Base-by-base conservation (phyloP, 148 eudicot genomes). In the Cornus suecica region DNA sequence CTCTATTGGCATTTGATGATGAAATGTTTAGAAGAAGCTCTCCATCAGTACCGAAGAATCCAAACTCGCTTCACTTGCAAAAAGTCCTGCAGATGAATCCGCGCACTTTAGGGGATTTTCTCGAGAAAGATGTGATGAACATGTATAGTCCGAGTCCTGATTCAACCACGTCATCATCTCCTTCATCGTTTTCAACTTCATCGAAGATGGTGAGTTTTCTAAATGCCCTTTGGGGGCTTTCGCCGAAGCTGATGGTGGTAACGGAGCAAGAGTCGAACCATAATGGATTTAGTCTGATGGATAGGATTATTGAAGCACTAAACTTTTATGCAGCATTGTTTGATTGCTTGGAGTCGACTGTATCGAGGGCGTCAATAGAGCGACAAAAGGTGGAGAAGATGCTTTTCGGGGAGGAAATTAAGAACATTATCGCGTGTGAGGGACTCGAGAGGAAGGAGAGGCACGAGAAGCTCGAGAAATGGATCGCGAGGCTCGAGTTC, bases 191-290 rank as follows among this genome's bases (percentile, higher is more conserved):
- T 29, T 29, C 78, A 29, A 41, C 65, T 65, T 79, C 85, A 7
- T 61, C 88, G 8, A 89, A 86, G 58, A 41, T 83, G 71, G 73
- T 30, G 24, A 78, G 48, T 6, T 88, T 91, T 63, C 72, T 92
- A 31, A 84, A 72, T 63, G 76, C 87, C 67, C 70, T 92, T 4
- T 79, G 82, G 84, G 72, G 84, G 20, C 85, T 92, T 42, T 88
- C 90, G 0, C 97, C 97, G 10, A 92, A 92, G 56, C 63, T 92
- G 13, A 80, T 90, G 92, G 88, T 90, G 77, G 87, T 92, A 60
- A 92, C 90, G 1, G 97, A 92, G 76, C 97, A 85, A 73, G 97
- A 92, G 73, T 85, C 94, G 8, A 84, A 90, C 79, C 97, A 88
- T 66, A 92, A 87, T 30, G 83, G 86, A 1, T 23, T 45, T 16